Conservation (phyloP, 768 basidiomycete genomes). For the Suillus discolor region DNA sequence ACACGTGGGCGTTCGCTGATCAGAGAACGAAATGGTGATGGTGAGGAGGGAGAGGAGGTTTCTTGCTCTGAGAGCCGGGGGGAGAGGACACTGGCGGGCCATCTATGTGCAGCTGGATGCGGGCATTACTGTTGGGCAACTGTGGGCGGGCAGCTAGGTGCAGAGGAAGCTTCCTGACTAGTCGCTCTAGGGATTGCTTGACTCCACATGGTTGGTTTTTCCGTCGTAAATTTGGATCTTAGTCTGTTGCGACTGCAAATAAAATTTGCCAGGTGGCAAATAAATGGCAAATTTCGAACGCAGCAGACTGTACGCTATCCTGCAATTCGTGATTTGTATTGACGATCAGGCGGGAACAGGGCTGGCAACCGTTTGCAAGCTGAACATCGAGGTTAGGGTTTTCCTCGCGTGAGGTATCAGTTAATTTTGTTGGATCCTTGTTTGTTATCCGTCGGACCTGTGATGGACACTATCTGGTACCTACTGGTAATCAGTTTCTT, state of each 20-base stretch:
- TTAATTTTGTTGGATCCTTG: no score
- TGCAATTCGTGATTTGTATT: not conserved
- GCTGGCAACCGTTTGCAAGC: no score
- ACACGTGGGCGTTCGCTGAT: constrained; percentile 26
- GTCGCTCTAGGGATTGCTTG: not conserved
- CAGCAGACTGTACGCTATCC: not conserved
- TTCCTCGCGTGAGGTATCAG: no score
- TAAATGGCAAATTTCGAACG: not conserved
- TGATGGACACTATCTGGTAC: no score
- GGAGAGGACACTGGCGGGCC: constrained; percentile 40
- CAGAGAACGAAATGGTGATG: constrained; percentile 21
- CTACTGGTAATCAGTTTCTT: no score
- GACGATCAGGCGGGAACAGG: no score
- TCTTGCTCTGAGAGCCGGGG: constrained; percentile 4
- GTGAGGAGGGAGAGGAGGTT: constrained; percentile 16
- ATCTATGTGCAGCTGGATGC: constrained; percentile 79
- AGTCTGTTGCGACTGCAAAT: not conserved
- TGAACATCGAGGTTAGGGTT: no score
- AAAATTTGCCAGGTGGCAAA: not conserved
- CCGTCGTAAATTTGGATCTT: no score
- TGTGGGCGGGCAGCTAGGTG: constrained; percentile 11
- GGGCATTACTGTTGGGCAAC: constrained; percentile 81
- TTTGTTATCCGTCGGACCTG: no score
- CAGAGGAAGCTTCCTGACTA: constrained; percentile 4
- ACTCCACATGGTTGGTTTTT: not conserved